Conservation (phyloP, 2,329 filamentous ascomycete species). For the Intubia oerlemansii region DNA sequence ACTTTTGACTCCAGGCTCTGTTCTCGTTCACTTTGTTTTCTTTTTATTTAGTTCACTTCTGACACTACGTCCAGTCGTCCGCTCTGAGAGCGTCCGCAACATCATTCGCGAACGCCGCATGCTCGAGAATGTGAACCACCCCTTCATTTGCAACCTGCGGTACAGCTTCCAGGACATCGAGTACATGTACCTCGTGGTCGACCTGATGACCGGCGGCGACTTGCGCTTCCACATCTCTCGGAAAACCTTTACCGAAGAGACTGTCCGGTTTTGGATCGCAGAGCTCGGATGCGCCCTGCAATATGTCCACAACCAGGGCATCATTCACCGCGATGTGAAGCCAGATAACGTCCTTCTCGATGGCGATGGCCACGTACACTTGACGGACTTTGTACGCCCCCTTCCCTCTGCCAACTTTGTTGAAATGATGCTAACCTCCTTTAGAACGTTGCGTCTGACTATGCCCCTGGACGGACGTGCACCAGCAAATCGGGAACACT, state of each 20-base stretch:
- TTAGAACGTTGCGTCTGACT: slow-evolving; percentile 91
- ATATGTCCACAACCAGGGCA: slow-evolving; percentile 70
- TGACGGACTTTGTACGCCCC: slow-evolving; percentile 76
- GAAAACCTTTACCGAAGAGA: slow-evolving; percentile 95
- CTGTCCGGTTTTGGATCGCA: slow-evolving; percentile 90
- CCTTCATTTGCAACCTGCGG: slow-evolving; percentile 92
- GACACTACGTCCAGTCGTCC: slow-evolving; percentile 48
- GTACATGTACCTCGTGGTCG: slow-evolving; percentile 96
- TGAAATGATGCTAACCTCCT: slow-evolving; percentile 1
- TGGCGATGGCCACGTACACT: slow-evolving; percentile 79
- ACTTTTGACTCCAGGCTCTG: not conserved
- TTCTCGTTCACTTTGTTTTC: slow-evolving; percentile 2
- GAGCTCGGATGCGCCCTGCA: slow-evolving; percentile 79
- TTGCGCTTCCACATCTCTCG: slow-evolving; percentile 92
- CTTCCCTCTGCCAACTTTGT: not conserved
- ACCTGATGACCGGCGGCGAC: slow-evolving; percentile 95
- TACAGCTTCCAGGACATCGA: slow-evolving; percentile 99
- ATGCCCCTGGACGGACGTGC: slow-evolving; percentile 58
- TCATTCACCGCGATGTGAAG: slow-evolving; percentile 82
- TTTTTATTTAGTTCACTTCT: not conserved
- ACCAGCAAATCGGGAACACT: slow-evolving; percentile 94
- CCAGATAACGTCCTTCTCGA: slow-evolving; percentile 82
- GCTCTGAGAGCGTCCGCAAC: slow-evolving; percentile 92
- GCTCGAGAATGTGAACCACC: slow-evolving; percentile 94
- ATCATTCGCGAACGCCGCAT: slow-evolving; percentile 95